A percentile compares a stretch with the other conserved stretches of the same genome.
Conservation (phyloP, 345 rosid species). For the Lumnitzera littorea region DNA sequence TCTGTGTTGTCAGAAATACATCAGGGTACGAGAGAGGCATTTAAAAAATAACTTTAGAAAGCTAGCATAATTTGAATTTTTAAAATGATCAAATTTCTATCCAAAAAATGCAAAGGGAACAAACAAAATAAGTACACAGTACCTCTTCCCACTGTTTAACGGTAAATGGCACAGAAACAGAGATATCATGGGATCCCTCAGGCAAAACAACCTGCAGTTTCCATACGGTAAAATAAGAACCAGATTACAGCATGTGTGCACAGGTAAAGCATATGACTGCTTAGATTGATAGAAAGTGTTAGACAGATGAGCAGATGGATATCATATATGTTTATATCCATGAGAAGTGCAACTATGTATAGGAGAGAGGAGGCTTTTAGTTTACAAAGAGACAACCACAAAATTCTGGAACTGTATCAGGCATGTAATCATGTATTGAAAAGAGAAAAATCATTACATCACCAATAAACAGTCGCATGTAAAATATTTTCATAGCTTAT, state of each 20-base stretch:
- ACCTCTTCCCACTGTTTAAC: slow-evolving; percentile 78
- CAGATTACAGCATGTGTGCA: background rate
- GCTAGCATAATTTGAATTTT: background rate
- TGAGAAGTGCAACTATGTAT: too few species aligned
- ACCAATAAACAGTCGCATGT: too few species aligned
- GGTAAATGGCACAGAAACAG: slow-evolving; percentile 68
- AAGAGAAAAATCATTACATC: too few species aligned
- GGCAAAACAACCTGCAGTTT: slow-evolving; percentile 80
- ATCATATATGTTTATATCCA: too few species aligned
- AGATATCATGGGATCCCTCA: slow-evolving; percentile 64
- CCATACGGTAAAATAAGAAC: slow-evolving; percentile 5
- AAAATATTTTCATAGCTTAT: too few species aligned
- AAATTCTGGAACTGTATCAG: too few species aligned
- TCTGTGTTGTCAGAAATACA: slow-evolving; percentile 30
- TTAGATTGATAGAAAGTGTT: background rate
- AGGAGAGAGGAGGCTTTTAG: too few species aligned
- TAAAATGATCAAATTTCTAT: background rate
- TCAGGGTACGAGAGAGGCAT: slow-evolving; percentile 4
- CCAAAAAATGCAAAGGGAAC: slow-evolving; percentile 3
- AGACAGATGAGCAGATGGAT: too few species aligned
- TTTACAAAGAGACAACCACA: too few species aligned
- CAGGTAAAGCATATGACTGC: background rate
- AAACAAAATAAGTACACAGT: slow-evolving; percentile 12
- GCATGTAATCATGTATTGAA: too few species aligned
- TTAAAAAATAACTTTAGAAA: background rate